These are phyloP conservation scores for Phaeosphaeria sp. DNA, from an alignment of 2,329 filamentous ascomycete species.

Conservation along the genomic window DNA sequence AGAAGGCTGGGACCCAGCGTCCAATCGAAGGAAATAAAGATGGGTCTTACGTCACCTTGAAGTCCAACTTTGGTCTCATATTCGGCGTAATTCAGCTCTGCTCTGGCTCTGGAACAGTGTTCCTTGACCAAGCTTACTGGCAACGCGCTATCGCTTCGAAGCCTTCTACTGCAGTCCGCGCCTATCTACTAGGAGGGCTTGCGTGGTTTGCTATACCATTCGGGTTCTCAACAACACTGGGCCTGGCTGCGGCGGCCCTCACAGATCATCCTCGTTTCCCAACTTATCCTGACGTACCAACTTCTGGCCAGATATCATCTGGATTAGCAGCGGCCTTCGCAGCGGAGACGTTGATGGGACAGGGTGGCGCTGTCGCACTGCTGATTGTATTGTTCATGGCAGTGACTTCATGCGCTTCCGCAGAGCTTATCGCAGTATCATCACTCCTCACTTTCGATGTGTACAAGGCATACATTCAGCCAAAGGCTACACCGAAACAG, in stretches of 20 bases:
- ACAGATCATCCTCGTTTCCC: constrained; percentile 52
- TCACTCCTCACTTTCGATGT: constrained; percentile 52
- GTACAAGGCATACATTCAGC: constrained; percentile 53
- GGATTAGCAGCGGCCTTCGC: constrained; percentile 40
- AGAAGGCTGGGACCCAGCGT: constrained; percentile 44
- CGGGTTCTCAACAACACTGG: constrained; percentile 55
- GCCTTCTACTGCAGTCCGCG: constrained; percentile 34
- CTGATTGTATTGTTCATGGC: constrained; percentile 44
- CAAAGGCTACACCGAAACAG: constrained; percentile 41
- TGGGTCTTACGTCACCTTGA: constrained; percentile 51
- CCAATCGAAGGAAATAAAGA: constrained; percentile 48
- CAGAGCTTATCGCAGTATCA: constrained; percentile 51
- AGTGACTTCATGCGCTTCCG: constrained; percentile 45
- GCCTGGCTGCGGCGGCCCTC: constrained; percentile 54
- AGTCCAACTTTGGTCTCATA: constrained; percentile 52
- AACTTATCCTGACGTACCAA: constrained; percentile 47
- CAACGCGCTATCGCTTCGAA: constrained; percentile 50
- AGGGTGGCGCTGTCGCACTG: constrained; percentile 37
- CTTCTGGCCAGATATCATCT: constrained; percentile 32
- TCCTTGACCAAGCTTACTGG: constrained; percentile 56
- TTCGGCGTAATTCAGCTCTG: constrained; percentile 54
- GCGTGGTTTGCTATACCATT: constrained; percentile 59
- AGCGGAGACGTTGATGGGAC: constrained; percentile 35
- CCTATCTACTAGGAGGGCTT: constrained; percentile 51
- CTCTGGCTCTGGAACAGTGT: constrained; percentile 47